These are phyloP conservation scores for Komagataella ulmi DNA, from an alignment of 805 yeast species.

Conservation along the genomic window DNA sequence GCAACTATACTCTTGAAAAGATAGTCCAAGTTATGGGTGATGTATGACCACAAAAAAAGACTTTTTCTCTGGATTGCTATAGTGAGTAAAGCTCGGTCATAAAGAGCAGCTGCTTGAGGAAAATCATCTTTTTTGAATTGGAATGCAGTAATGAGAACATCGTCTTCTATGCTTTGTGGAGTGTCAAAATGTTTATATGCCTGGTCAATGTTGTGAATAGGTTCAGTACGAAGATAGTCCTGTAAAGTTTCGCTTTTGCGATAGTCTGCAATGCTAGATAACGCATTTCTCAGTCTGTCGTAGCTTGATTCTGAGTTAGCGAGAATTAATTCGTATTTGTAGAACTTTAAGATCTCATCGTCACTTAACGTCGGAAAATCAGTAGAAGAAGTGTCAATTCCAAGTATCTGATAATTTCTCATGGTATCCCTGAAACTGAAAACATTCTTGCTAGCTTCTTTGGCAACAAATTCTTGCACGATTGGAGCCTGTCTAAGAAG, in stretches of 20 bases:
- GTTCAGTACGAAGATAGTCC: conserved; percentile 32
- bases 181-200: conserved; percentile 43
- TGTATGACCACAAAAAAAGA: conserved; percentile 38
- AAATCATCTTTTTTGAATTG: conserved; percentile 47
- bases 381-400: conserved; percentile 13
- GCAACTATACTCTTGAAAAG: conserved; percentile 2
- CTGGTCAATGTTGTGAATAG: conserved; percentile 25
- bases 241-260: conserved; percentile 21
- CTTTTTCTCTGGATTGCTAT: conserved; percentile 49
- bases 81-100: conserved; percentile 45
- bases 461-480: conserved; percentile 28
- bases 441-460: conserved; percentile 35
- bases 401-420: conserved; percentile 13
- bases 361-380: conserved; percentile 8
- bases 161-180: conserved; percentile 44
- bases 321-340: conserved; percentile 10
- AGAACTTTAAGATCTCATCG: conserved; percentile 15
- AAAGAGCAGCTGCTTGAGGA: conserved; percentile 23
- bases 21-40: conserved; percentile 29
- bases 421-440: conserved; percentile 33
- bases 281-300: conserved; percentile 23
- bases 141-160: conserved; percentile 63
- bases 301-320: conserved; percentile 9
- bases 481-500: conserved; percentile 32
- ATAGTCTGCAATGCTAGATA: conserved; percentile 22